Evolutionary conservation across 768 basidiomycete species (phyloP).

Genomic region (Leccinum aurantiacum): DNA sequence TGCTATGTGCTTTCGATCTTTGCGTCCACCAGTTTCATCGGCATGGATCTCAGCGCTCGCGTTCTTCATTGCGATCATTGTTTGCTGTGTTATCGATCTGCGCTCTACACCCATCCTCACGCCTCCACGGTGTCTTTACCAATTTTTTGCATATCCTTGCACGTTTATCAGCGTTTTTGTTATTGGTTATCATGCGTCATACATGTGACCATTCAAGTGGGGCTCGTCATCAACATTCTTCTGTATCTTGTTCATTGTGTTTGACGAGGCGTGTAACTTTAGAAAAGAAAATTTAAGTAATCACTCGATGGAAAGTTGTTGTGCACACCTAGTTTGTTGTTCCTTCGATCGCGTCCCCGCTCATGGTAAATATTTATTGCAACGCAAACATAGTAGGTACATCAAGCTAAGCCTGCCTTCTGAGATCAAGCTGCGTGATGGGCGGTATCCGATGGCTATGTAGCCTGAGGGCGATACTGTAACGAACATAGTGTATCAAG

Average conservation of each 20-base stretch:
- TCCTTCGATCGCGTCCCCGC: too few relatives aligned
- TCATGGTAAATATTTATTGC: too few relatives aligned
- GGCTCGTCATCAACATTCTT: background rate
- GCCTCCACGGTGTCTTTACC: constrained; percentile 1
- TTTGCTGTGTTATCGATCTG: constrained; percentile 25
- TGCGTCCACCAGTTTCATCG: constrained; percentile 15
- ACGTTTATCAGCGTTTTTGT: background rate
- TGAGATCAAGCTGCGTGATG: too few relatives aligned
- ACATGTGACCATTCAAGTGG: background rate
- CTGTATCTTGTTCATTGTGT: background rate
- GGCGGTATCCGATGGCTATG: too few relatives aligned
- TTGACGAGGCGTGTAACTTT: background rate
- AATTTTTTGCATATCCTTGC: constrained; percentile 27
- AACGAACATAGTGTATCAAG: too few relatives aligned
- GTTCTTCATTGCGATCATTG: constrained; percentile 9
- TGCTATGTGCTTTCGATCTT: constrained; percentile 31
- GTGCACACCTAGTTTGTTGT: too few relatives aligned
- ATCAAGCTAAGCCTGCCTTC: too few relatives aligned
- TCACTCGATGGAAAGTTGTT: background rate
- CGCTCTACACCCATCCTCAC: constrained; percentile 12
- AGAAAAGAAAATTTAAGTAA: background rate
- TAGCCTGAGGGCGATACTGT: too few relatives aligned
- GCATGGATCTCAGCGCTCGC: constrained; percentile 20
- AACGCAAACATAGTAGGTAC: too few relatives aligned
- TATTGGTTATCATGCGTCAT: background rate